These are phyloP conservation scores for Nannochloropsis granulata DNA, from an alignment of 108 stramenopile species.

Conservation along the genomic window DNA sequence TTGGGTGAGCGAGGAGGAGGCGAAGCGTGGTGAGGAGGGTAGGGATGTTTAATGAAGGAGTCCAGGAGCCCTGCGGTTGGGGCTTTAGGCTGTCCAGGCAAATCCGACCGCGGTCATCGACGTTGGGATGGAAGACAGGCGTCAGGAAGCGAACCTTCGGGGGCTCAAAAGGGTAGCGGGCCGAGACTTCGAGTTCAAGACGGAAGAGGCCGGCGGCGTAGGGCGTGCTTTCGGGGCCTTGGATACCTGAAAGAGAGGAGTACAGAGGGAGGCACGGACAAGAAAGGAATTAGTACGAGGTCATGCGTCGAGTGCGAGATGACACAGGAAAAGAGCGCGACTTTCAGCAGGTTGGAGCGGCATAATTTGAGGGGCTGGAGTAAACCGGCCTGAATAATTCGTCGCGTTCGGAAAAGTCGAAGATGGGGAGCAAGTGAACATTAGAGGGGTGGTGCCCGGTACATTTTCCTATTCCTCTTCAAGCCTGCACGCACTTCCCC, in stretches of 20 bases:
- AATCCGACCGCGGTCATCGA: slow-evolving; percentile 50
- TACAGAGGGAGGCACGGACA: too few species aligned
- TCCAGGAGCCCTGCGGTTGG: slow-evolving; percentile 47
- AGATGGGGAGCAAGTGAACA: not conserved
- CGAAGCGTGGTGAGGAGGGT: slow-evolving; percentile 50
- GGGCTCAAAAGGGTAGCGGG: slow-evolving; percentile 50
- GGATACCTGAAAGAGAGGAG: slow-evolving; percentile 25
- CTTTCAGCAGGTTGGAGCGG: too few species aligned
- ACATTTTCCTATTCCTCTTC: not conserved
- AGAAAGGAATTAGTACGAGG: too few species aligned
- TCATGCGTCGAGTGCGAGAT: too few species aligned
- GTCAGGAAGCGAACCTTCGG: slow-evolving; percentile 53
- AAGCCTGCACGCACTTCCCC: too few species aligned
- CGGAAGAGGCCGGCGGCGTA: slow-evolving; percentile 50
- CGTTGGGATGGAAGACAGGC: slow-evolving; percentile 52
- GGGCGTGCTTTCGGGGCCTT: slow-evolving; percentile 47
- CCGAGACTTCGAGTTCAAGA: slow-evolving; percentile 40
- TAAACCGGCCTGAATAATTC: too few species aligned
- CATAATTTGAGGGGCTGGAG: too few species aligned
- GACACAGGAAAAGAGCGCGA: too few species aligned
- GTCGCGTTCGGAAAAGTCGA: not conserved
- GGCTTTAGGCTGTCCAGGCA: slow-evolving; percentile 52
- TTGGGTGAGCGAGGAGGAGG: slow-evolving; percentile 50
- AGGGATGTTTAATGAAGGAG: slow-evolving; percentile 49
- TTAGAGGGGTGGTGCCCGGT: not conserved